Conservation (phyloP, 148 eudicot species). For the Cornus florida region DNA sequence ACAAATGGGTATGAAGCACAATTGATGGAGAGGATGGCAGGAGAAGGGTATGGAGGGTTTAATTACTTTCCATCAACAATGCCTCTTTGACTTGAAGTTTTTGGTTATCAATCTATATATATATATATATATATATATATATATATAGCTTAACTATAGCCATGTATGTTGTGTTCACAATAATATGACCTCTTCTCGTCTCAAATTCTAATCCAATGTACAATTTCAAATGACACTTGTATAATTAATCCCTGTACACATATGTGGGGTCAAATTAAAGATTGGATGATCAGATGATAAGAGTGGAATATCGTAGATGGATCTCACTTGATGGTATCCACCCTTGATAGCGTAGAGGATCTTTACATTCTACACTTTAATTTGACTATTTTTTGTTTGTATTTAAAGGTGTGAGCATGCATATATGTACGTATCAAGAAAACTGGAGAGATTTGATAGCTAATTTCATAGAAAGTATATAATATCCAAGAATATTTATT, state of each 20-base stretch:
- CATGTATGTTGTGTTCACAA: not conserved
- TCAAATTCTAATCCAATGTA: not conserved
- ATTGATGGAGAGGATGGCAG: conserved; percentile 44
- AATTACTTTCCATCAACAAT: conserved; percentile 40
- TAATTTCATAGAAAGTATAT: no score
- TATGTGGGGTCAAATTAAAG: not conserved
- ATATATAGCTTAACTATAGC: not conserved
- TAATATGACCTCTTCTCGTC: not conserved
- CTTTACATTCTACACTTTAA: no score
- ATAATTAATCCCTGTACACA: not conserved
- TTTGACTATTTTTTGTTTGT: no score
- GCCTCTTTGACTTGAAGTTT: conserved; percentile 30
- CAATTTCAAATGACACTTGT: not conserved
- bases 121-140: no score
- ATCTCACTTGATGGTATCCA: no score
- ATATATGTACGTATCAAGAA: no score
- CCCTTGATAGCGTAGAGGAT: no score
- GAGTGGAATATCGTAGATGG: no score
- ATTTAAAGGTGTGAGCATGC: no score
- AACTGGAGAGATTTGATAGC: no score
- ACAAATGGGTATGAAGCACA: conserved; percentile 45
- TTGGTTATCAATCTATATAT: not conserved
- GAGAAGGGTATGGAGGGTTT: conserved; percentile 46
- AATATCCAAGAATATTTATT: no score
- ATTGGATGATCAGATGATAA: no score